Evolutionary conservation across 2,329 filamentous ascomycete species (phyloP).

Genomic region (Penicillium capsulatum): DNA sequence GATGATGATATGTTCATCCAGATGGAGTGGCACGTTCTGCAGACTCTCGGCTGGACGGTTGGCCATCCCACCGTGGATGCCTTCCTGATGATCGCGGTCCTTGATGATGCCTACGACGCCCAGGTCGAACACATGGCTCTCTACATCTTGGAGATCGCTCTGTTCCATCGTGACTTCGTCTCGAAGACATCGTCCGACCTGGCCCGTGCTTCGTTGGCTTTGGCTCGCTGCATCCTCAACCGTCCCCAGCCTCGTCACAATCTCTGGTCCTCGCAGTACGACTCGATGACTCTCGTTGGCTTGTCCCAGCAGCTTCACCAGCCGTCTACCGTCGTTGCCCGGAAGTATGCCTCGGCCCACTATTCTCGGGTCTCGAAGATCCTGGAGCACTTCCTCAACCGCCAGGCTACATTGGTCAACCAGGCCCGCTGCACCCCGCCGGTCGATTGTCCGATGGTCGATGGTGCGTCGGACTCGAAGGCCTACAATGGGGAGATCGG

Average conservation of each 20-base stretch:
- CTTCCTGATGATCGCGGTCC: conserved; percentile 82
- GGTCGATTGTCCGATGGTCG: conserved; percentile 33
- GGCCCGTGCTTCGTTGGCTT: conserved; percentile 78
- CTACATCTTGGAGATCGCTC: conserved; percentile 89
- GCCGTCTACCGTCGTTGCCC: conserved; percentile 62
- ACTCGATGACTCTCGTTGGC: conserved; percentile 52
- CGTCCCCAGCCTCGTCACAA: conserved; percentile 70
- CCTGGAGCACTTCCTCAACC: conserved; percentile 63
- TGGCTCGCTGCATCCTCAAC: conserved; percentile 80
- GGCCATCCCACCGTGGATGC: conserved; percentile 94
- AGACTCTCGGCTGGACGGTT: conserved; percentile 93
- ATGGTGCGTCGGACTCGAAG: too few species aligned
- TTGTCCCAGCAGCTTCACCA: conserved; percentile 63
- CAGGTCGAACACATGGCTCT: conserved; percentile 93
- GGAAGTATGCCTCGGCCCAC: conserved; percentile 65
- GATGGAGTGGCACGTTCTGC: conserved; percentile 99
- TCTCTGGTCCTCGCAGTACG: conserved; percentile 63
- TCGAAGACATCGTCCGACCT: conserved; percentile 87
- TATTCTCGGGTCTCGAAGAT: conserved; percentile 61
- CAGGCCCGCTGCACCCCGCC: conserved; percentile 42
- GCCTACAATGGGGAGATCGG: conserved; percentile 41
- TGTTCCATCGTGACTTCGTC: conserved; percentile 97
- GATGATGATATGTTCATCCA: conserved; percentile 99
- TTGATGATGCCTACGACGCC: conserved; percentile 68
- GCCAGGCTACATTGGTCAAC: conserved; percentile 55